Conservation (phyloP, 2,329 filamentous ascomycete genomes). For the Chaetomium strumarium region DNA sequence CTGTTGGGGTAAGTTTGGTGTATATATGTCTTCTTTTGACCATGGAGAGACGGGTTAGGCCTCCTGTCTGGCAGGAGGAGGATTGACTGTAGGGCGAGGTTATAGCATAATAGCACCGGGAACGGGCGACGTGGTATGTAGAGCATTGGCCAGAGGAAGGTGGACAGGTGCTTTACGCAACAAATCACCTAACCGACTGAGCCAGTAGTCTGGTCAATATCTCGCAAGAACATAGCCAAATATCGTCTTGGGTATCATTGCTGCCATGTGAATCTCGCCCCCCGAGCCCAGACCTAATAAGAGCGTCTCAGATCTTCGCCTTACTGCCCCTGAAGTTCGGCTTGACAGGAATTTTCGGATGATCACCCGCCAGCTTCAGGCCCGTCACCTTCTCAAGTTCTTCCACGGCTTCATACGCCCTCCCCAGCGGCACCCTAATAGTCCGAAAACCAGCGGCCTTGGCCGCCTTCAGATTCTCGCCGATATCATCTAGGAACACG, state of each 20-base stretch:
- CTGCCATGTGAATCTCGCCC: not conserved
- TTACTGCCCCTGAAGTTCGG: constrained; percentile 26
- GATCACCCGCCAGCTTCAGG: constrained; percentile 51
- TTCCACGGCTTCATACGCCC: constrained; percentile 72
- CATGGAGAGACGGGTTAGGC: too few species aligned
- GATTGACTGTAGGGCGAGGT: too few species aligned
- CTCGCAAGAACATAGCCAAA: not conserved
- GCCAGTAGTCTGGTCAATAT: too few species aligned
- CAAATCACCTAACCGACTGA: too few species aligned
- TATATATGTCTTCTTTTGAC: too few species aligned
- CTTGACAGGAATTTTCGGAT: constrained; percentile 45
- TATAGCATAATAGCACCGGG: too few species aligned
- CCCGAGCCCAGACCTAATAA: not conserved
- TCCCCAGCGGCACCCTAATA: constrained; percentile 76
- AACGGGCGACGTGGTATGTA: too few species aligned
- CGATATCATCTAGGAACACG: constrained; percentile 90
- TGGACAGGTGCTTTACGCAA: too few species aligned
- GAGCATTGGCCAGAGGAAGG: too few species aligned
- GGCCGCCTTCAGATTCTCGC: constrained; percentile 81
- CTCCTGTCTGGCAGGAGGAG: too few species aligned
- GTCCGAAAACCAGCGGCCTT: constrained; percentile 70
- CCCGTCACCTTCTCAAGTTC: constrained; percentile 73
- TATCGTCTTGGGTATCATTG: not conserved
- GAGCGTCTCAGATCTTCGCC: constrained; percentile 18
- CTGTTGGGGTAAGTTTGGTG: too few species aligned